Base-by-base conservation (phyloP, 129 eudicot genomes). In the Pseudognaphalium luteoalbum region DNA sequence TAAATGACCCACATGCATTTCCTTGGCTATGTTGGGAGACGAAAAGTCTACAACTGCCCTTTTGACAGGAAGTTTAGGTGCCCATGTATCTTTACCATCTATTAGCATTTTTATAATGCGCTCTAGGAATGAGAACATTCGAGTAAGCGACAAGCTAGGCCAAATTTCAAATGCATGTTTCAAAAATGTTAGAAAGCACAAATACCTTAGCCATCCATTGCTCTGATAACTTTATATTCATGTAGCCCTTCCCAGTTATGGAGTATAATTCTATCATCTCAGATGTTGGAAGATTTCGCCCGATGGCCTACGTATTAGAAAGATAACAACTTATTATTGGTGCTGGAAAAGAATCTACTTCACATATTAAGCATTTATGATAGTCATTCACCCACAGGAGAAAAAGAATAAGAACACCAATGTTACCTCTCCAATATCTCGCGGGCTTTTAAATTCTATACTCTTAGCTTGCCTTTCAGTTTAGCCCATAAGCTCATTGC, bases 11-110 rank as follows among this genome's bases (percentile, higher is more conserved):
- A 95, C 96, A 83, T 91, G 99, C 97, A 95, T 89, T 75, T 95
- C 99, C 75, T 95, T 95, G 35, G 97, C 97, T 25, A 89, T 95
- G 83, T 91, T 95, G 33, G 96, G 99, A 6, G 97, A 95, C 16
- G 99, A 95, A 77, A 95, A 89, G 85, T 95, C 99, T 28, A 95
- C 97, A 4, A 91, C 77, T n/a, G 97, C 97, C 79, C 88, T 87
- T 80, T 87, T 83, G 21, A 89, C 83, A 0, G 86, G 78, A 73
- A 89, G 95, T 75, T 78, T 91, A 37, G 99, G 97, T 4, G 97
- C 94, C 97, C 94, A 89, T 58, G 86, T 85, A 47, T 86, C 90
- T 57, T 91, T 85, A 56, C 99, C 97, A 60, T 91, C 82, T 2
- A 30, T 74, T 34, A 95, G 85, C 99, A 95, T 95, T 74, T 83